These are phyloP conservation scores for Parietichytrium sp. DNA, from an alignment of 108 stramenopile species.

Conservation along the genomic window DNA sequence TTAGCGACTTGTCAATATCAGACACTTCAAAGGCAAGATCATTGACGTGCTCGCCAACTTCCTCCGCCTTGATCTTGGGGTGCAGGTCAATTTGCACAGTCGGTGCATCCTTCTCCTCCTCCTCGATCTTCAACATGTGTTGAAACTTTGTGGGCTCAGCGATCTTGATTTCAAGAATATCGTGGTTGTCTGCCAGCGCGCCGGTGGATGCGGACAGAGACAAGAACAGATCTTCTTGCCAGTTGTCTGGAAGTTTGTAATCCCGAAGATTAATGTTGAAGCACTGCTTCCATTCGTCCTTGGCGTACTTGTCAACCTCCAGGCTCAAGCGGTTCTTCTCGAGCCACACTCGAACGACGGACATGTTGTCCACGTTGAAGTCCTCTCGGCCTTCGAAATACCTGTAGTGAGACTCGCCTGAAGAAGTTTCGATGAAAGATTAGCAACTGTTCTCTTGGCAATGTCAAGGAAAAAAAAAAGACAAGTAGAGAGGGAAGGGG, in stretches of 20 bases:
- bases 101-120: not conserved
- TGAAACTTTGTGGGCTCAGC: not conserved
- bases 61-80: not conserved
- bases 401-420: slow-evolving; percentile 52
- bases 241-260: slow-evolving; percentile 21
- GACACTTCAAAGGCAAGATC: slow-evolving; percentile 8
- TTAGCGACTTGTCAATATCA: not conserved
- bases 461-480: not conserved
- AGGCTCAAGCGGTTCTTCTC: not conserved
- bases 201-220: slow-evolving; percentile 66
- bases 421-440: slow-evolving; percentile 2
- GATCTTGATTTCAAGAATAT: slow-evolving; percentile 52
- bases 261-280: not conserved
- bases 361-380: slow-evolving; percentile 45
- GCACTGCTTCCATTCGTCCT: slow-evolving; percentile 47
- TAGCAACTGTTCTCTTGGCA: not conserved
- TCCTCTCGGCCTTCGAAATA: slow-evolving; percentile 63
- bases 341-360: not conserved
- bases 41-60: slow-evolving; percentile 12
- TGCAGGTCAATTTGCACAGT: not conserved
- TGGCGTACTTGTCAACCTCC: not conserved
- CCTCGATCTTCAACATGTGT: slow-evolving; percentile 38
- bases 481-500: not conserved
- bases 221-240: slow-evolving; percentile 46
- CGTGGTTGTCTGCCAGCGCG: slow-evolving; percentile 73